phyloP scores from a whole-genome alignment of 1,284 basidiomycete species.

The Cystobasidiaceae sp. region DNA sequence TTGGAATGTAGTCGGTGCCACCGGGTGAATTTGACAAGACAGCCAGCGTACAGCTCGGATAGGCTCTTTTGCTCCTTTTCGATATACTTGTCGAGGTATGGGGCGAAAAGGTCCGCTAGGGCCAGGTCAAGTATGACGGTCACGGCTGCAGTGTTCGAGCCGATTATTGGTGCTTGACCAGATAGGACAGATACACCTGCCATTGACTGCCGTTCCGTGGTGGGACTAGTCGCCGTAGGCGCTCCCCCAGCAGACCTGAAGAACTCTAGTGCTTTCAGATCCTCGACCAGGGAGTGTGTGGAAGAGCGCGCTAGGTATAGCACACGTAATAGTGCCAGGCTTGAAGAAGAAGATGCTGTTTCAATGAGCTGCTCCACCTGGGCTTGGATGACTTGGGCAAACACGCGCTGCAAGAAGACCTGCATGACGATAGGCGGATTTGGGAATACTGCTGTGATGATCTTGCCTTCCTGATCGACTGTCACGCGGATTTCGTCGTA shows the following conservation, averaged over 20 bases:
- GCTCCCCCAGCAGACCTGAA: constrained; percentile 47
- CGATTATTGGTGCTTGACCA: background rate
- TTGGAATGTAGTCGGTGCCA: constrained; percentile 62
- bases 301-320: constrained; percentile 81
- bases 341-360: constrained; percentile 66
- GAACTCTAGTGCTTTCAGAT: constrained; percentile 86
- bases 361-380: constrained; percentile 81
- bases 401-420: constrained; percentile 94
- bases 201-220: constrained; percentile 51
- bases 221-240: constrained; percentile 7
- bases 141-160: constrained; percentile 48
- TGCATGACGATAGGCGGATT: constrained; percentile 97
- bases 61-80: constrained; percentile 87
- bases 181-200: constrained; percentile 45
- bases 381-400: constrained; percentile 96
- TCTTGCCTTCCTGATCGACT: constrained; percentile 92
- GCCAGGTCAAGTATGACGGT: constrained; percentile 85
- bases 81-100: constrained; percentile 84
- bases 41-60: constrained; percentile 70
- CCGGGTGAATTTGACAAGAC: constrained; percentile 71
- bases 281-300: constrained; percentile 75
- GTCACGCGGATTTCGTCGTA: constrained; percentile 84
- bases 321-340: constrained; percentile 84
- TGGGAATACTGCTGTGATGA: constrained; percentile 97
- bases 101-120: constrained; percentile 93